phyloP scores from a whole-genome alignment of 805 yeast genomes.

The Candida maltosa region DNA sequence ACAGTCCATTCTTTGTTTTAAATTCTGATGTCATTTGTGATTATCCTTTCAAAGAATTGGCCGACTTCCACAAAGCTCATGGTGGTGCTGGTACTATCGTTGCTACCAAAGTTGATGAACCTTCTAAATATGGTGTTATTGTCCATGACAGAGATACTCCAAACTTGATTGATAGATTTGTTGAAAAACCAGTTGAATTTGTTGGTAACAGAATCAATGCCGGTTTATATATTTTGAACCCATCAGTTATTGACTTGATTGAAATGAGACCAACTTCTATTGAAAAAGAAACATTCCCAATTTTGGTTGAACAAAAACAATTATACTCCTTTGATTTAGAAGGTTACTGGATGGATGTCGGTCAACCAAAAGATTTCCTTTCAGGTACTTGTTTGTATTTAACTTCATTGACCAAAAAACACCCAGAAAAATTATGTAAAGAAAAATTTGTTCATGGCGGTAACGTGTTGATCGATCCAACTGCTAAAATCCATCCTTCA shows the following conservation, averaged over 20 bases:
- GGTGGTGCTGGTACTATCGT: slow-evolving; percentile 98
- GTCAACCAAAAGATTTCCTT: slow-evolving; percentile 99
- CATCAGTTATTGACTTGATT: slow-evolving; percentile 92
- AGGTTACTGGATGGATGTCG: slow-evolving; percentile 99
- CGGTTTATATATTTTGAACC: slow-evolving; percentile 97
- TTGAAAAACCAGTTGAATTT: slow-evolving; percentile 98
- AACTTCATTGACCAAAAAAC: slow-evolving; percentile 78
- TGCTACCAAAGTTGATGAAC: slow-evolving; percentile 99
- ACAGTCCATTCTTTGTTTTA: slow-evolving; percentile 93
- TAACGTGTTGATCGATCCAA: slow-evolving; percentile 89
- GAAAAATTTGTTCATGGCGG: slow-evolving; percentile 83
- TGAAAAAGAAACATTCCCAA: slow-evolving; percentile 99
- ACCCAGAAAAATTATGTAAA: slow-evolving; percentile 62
- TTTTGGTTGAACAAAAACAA: slow-evolving; percentile 81
- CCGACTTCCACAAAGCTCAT: slow-evolving; percentile 88
- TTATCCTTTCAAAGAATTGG: slow-evolving; percentile 92
- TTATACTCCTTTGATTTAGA: slow-evolving; percentile 95
- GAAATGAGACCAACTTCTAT: slow-evolving; percentile 98
- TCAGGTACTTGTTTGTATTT: slow-evolving; percentile 93
- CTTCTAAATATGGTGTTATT: slow-evolving; percentile 98
- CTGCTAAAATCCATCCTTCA: slow-evolving; percentile 87
- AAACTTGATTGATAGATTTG: slow-evolving; percentile 95
- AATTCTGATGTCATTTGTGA: slow-evolving; percentile 99
- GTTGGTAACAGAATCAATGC: slow-evolving; percentile 99
- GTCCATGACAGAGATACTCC: slow-evolving; percentile 95